Percentiles rank a stretch among this genome's conserved stretches.
Evolutionary conservation across 1,284 basidiomycete species (phyloP).

Genomic region (Sanghuangporus sanghuang): DNA sequence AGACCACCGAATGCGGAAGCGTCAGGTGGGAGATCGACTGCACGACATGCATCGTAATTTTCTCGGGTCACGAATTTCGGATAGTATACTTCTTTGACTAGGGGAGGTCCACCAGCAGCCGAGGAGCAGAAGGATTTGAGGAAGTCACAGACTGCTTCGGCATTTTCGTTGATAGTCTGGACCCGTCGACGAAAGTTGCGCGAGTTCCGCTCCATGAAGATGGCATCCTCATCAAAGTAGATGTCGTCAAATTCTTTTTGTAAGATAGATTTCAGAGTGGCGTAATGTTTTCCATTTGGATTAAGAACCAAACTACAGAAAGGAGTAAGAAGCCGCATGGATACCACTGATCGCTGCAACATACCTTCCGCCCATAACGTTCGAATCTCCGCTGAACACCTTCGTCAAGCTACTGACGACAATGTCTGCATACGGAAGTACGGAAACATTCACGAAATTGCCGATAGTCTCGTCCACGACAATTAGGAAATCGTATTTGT

Average conservation of each 20-base stretch:
- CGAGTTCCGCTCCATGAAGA: constrained; percentile 98
- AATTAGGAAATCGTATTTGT: constrained; percentile 85
- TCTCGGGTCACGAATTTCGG: constrained; percentile 77
- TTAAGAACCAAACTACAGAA: constrained; percentile 75
- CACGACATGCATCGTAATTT: constrained; percentile 69
- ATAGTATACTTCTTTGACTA: constrained; percentile 87
- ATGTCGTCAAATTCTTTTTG: constrained; percentile 74
- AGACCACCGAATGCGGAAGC: constrained; percentile 79
- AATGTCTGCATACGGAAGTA: constrained; percentile 86
- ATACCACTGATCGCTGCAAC: constrained; percentile 23
- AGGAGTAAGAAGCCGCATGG: neutral
- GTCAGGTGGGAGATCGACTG: constrained; percentile 32
- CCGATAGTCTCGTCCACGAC: constrained; percentile 96
- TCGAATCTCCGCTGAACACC: constrained; percentile 92
- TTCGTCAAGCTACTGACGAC: constrained; percentile 95
- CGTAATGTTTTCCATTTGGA: constrained; percentile 68
- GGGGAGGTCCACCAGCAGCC: constrained; percentile 27
- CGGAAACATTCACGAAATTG: constrained; percentile 94
- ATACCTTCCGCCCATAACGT: constrained; percentile 97
- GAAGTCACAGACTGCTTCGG: constrained; percentile 78
- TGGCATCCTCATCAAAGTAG: constrained; percentile 90
- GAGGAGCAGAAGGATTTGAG: constrained; percentile 41
- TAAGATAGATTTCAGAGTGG: constrained; percentile 57
- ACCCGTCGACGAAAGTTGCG: constrained; percentile 85
- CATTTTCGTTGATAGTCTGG: constrained; percentile 75